Evolutionary conservation across 805 yeast genomes (phyloP).

Genomic region (Teunomyces cretensis): DNA sequence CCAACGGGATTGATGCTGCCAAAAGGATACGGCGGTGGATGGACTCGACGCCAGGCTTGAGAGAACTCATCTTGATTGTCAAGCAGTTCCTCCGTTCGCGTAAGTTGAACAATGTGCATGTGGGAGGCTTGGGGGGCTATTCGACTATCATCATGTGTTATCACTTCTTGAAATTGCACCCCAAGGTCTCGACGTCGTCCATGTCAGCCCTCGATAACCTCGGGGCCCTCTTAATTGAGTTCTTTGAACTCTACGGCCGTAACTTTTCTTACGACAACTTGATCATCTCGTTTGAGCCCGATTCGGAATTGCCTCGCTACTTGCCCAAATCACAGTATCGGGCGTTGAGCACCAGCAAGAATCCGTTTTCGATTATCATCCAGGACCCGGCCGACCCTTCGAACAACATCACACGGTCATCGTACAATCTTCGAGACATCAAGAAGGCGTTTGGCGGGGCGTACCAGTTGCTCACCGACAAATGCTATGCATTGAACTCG

Average conservation of each 20-base stretch:
- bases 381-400: constrained; percentile 84
- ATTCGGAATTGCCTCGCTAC: constrained; percentile 57
- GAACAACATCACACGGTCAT: constrained; percentile 86
- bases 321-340: constrained; percentile 56
- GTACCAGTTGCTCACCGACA: constrained; percentile 68
- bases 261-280: constrained; percentile 83
- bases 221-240: constrained; percentile 85
- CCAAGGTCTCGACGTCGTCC: constrained; percentile 64
- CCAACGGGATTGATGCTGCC: constrained; percentile 82
- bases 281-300: constrained; percentile 60
- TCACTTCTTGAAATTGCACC: constrained; percentile 77
- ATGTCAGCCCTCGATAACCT: constrained; percentile 71
- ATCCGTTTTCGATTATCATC: constrained; percentile 66
- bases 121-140: constrained; percentile 94
- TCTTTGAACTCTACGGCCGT: constrained; percentile 88
- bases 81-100: constrained; percentile 84
- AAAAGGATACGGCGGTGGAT: constrained; percentile 75
- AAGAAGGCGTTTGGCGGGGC: constrained; percentile 90
- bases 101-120: constrained; percentile 78
- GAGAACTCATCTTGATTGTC: constrained; percentile 77
- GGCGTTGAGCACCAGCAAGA: constrained; percentile 49
- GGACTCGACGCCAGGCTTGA: constrained; percentile 66
- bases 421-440: constrained; percentile 75
- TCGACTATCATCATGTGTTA: constrained; percentile 85
- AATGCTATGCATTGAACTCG: constrained; percentile 69